Conservation (phyloP, 768 basidiomycete genomes). For the Galerina marginata region DNA sequence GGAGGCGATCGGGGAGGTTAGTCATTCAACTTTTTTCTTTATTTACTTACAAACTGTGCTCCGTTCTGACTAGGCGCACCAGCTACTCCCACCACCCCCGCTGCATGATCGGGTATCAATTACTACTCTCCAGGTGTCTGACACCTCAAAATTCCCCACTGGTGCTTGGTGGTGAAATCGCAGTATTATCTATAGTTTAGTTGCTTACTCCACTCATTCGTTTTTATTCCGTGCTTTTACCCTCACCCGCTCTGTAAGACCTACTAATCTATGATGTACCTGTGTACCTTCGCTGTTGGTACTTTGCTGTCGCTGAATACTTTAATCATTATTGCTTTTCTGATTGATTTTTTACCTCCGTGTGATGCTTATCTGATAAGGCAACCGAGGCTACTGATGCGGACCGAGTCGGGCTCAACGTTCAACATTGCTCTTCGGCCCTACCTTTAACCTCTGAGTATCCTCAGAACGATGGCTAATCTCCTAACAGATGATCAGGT, state of each 20-base stretch:
- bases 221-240: conserved; percentile 14
- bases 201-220: conserved; percentile 15
- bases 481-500: conserved; percentile 64
- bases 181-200: conserved; percentile 9
- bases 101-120: conserved; percentile 17
- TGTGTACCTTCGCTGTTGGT: conserved; percentile 11
- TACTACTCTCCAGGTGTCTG: neutral
- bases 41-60: neutral
- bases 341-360: neutral
- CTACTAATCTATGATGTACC: conserved; percentile 21
- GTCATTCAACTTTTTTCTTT: neutral
- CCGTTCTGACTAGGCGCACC: conserved; percentile 14
- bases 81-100: conserved; percentile 18
- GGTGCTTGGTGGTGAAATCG: conserved; percentile 2
- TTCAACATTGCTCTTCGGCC: neutral
- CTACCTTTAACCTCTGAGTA: neutral
- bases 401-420: no score
- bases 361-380: no score
- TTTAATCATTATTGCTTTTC: neutral
- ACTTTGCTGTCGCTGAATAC: neutral
- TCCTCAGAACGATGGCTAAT: conserved; percentile 36
- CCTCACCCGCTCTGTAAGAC: conserved; percentile 19
- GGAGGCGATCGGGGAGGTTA: conserved; percentile 36
- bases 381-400: no score
- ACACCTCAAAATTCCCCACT: neutral